Conservation (phyloP, 352 stramenopile species). For the Thalassiosira sp. region DNA sequence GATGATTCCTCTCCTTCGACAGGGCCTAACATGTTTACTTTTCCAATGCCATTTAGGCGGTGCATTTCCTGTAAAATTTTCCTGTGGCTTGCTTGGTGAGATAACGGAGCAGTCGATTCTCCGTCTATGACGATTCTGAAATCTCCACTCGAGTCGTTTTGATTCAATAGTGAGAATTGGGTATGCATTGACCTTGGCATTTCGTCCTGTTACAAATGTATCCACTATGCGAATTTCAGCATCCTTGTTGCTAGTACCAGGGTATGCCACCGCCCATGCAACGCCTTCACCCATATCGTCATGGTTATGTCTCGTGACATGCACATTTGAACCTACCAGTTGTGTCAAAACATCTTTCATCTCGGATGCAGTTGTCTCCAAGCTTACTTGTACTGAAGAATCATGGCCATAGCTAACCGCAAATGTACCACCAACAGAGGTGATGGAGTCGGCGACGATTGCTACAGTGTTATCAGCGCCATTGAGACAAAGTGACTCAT, state of each 20-base stretch:
- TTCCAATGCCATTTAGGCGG: conserved; percentile 71
- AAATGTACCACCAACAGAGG: conserved; percentile 70
- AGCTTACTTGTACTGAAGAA: conserved; percentile 42
- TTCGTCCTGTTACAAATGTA: conserved; percentile 68
- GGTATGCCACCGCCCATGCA: conserved; percentile 74
- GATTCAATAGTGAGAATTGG: conserved; percentile 70
- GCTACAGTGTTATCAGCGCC: conserved; percentile 68
- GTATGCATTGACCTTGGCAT: conserved; percentile 75
- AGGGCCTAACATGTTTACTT: conserved; percentile 68
- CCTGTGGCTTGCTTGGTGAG: conserved; percentile 63
- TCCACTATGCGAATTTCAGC: conserved; percentile 65
- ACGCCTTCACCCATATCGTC: conserved; percentile 51
- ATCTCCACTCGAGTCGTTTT: conserved; percentile 61
- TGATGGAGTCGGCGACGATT: conserved; percentile 73
- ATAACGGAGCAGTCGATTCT: conserved; percentile 73
- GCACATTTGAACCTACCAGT: conserved; percentile 44
- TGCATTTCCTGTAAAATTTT: conserved; percentile 78
- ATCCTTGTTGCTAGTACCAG: conserved; percentile 21
- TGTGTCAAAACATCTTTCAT: conserved; percentile 59
- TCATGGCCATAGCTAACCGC: conserved; percentile 55
- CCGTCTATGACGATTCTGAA: conserved; percentile 77
- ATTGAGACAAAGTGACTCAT: conserved; percentile 64
- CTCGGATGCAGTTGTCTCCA: conserved; percentile 63
- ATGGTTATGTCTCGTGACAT: conserved; percentile 59
- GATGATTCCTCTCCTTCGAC: conserved; percentile 26